Evolutionary conservation across 176 grass and related monocot species (phyloP).

Genomic region (Calamus simplicifolius): DNA sequence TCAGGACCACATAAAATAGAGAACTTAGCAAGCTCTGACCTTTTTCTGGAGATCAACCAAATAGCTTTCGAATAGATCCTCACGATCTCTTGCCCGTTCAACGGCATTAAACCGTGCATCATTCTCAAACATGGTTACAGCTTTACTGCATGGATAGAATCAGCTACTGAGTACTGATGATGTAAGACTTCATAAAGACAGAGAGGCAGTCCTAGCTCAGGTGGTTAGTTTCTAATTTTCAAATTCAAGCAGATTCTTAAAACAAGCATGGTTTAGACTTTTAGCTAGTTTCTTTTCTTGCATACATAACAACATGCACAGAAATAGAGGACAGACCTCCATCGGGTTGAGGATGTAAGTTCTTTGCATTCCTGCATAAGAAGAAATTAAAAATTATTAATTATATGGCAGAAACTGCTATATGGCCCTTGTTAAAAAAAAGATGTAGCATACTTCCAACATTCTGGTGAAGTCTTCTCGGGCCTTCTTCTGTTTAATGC

Average conservation of each 20-base stretch:
- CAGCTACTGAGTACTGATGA: neutral
- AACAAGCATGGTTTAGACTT: too few relatives aligned
- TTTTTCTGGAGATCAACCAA: conserved; percentile 90
- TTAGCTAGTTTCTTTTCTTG: too few relatives aligned
- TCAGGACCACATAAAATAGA: too few relatives aligned
- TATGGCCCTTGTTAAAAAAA: neutral
- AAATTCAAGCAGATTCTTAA: too few relatives aligned
- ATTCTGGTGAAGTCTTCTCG: conserved; percentile 83
- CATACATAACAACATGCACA: neutral
- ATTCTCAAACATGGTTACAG: conserved; percentile 75
- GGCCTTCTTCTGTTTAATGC: conserved; percentile 86
- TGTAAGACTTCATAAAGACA: neutral
- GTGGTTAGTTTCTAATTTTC: too few relatives aligned
- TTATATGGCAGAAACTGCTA: neutral
- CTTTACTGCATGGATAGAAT: conserved; percentile 53
- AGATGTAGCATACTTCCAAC: conserved; percentile 65
- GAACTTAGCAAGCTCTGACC: conserved; percentile 17
- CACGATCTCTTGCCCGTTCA: conserved; percentile 73
- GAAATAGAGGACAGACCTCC: conserved; percentile 55
- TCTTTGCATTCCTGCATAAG: conserved; percentile 78
- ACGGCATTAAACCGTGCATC: conserved; percentile 67
- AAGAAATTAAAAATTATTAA: conserved; percentile 14
- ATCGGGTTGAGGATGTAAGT: conserved; percentile 63
- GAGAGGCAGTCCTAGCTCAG: too few relatives aligned
- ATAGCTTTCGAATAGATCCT: conserved; percentile 96